Evolutionary conservation across 768 basidiomycete species (phyloP), one percentile per base, ranked within the genome.

Genomic region (Mycena galericulata): DNA sequence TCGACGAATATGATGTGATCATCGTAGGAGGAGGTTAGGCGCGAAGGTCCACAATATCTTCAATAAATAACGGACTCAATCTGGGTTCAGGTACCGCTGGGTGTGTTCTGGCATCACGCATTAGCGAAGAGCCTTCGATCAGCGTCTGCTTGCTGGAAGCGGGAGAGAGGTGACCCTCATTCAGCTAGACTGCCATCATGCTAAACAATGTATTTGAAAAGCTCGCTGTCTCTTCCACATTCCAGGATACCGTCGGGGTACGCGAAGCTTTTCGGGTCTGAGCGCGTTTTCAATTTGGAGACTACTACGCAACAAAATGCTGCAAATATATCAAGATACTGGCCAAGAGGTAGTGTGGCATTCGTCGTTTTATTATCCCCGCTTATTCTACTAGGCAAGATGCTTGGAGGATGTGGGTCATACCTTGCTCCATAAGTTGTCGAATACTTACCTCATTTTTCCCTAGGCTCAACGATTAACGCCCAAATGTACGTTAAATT

Each of bases 401-500:
- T 60, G 45, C 46, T 60, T 14, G 58, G 58, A 20, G 58, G 58
- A 49, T 60, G 58, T 60, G 40, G 38, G 46, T 47, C 2, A n/a
- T n/a, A n/a, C 22, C 15, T 38, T 2, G 45, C 20, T 8, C 15
- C 15, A 29, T 32, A 20, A 18, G n/a, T 22, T 1, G 7, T 5
- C 20, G 12, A 46, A 29, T 22, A 43, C 41, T 59, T 5, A 43
- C 32, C 15, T 9, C 1, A 2, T 15, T 45, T 62, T 32, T 9
- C 15, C 6, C 5, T 47, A 90, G 88, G 88, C 62, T 89, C 89
- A 5, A 83, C 89, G 2, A 86, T 92, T 51, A 93, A 93, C 71
- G 91, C 91, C 17, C 78, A 83, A 72, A 83, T 86, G 87, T 49
- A 17, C 32, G 20, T 53, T 34, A 20, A 34, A 34, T 34, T 32